phyloP scores from a whole-genome alignment of 2,329 filamentous ascomycete genomes.

The Aspergillus amoenus region DNA sequence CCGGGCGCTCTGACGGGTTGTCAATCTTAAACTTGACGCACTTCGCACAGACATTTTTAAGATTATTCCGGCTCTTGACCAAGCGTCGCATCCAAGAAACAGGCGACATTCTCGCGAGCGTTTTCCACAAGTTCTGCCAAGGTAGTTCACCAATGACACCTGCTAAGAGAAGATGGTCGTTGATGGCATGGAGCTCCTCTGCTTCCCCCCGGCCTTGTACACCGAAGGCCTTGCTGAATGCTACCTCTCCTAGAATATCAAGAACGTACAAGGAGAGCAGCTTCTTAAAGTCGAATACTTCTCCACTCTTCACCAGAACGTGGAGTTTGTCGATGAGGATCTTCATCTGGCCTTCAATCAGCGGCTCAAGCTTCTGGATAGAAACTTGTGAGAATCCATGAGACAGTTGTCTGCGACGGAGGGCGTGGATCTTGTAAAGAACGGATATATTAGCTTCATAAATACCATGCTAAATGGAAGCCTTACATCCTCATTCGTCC shows the following conservation, averaged over 20 bases:
- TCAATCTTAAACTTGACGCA: neutral
- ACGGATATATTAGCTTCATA: neutral
- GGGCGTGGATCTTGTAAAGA: neutral
- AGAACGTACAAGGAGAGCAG: neutral
- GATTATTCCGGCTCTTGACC: neutral
- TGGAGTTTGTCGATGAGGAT: neutral
- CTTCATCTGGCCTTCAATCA: neutral
- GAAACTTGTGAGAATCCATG: neutral
- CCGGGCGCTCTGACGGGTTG: neutral
- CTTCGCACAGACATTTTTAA: neutral
- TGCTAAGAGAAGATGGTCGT: neutral
- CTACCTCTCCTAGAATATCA: neutral
- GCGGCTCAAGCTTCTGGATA: neutral
- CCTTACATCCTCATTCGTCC: neutral
- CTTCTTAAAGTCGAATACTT: neutral
- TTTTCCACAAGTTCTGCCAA: neutral
- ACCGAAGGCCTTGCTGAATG: neutral
- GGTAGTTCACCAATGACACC: neutral
- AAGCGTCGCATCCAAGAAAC: neutral
- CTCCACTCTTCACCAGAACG: neutral
- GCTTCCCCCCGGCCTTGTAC: neutral
- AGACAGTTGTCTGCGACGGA: neutral
- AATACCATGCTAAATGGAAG: neutral
- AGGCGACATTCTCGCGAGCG: neutral
- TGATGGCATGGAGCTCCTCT: neutral